These are phyloP conservation scores for Fusarium guadeloupense DNA, from an alignment of 2,329 filamentous ascomycete species.

Conservation along the genomic window DNA sequence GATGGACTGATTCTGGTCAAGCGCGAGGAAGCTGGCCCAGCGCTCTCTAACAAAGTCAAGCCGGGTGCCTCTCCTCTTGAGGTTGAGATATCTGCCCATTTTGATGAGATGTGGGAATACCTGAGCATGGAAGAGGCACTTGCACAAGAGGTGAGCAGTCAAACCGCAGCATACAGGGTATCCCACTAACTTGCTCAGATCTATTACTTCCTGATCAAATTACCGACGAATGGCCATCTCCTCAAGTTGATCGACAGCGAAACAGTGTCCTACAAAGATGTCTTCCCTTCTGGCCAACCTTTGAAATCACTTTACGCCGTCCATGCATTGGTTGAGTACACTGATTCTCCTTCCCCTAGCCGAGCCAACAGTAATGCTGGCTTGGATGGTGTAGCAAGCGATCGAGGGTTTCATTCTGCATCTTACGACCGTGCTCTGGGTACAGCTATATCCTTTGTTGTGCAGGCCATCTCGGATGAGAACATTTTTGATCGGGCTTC, in stretches of 20 bases:
- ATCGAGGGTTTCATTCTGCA: conserved; percentile 33
- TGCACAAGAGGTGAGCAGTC: conserved; percentile 67
- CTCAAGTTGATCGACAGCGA: conserved; percentile 66
- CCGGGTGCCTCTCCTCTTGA: conserved; percentile 72
- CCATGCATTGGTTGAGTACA: conserved; percentile 70
- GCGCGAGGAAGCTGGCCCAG: conserved; percentile 59
- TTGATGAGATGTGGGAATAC: conserved; percentile 83
- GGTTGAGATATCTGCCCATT: conserved; percentile 81
- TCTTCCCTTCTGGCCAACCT: conserved; percentile 75
- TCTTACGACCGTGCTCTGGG: conserved; percentile 49
- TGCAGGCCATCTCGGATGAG: conserved; percentile 68
- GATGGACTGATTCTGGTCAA: conserved; percentile 74
- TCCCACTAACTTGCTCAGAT: conserved; percentile 57
- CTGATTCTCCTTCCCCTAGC: conserved; percentile 55
- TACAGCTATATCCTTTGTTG: conserved; percentile 63
- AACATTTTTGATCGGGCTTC: conserved; percentile 57
- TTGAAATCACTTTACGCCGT: conserved; percentile 80
- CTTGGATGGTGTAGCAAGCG: not conserved
- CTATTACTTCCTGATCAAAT: conserved; percentile 73
- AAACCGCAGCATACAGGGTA: not conserved
- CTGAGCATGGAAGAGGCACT: conserved; percentile 77
- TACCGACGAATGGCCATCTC: conserved; percentile 73
- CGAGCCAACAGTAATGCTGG: conserved; percentile 10
- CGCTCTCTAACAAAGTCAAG: conserved; percentile 55
- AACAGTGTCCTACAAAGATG: conserved; percentile 61